Evolutionary conservation across 805 yeast species (phyloP).

Genomic region (Sugiyamaella americana): DNA sequence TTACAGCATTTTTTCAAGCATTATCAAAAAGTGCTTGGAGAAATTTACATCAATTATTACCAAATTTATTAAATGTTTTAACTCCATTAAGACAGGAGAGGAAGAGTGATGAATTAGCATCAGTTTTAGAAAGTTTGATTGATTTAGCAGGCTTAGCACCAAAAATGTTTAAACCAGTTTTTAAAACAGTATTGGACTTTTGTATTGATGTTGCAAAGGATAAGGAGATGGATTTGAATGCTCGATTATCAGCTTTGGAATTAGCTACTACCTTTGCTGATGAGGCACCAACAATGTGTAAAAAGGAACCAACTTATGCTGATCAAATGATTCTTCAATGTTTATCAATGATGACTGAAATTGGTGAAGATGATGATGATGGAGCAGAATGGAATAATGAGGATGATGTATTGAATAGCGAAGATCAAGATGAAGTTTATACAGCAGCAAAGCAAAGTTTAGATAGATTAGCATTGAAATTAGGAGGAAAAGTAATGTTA

Average conservation of each 20-base stretch:
- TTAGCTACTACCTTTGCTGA: slow-evolving; percentile 86
- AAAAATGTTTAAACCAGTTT: slow-evolving; percentile 87
- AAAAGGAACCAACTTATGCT: slow-evolving; percentile 65
- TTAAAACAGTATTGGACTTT: slow-evolving; percentile 79
- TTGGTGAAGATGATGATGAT: slow-evolving; percentile 79
- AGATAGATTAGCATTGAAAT: slow-evolving; percentile 78
- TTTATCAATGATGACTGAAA: slow-evolving; percentile 84
- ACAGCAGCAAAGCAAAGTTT: slow-evolving; percentile 92
- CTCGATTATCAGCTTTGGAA: slow-evolving; percentile 85
- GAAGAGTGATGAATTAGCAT: slow-evolving; percentile 72
- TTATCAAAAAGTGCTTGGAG: slow-evolving; percentile 79
- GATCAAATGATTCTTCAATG: slow-evolving; percentile 65
- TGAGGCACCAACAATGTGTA: slow-evolving; percentile 93
- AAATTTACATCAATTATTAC: slow-evolving; percentile 68
- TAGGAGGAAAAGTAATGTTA: slow-evolving; percentile 79
- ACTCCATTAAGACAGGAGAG: slow-evolving; percentile 78
- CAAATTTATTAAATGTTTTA: slow-evolving; percentile 75
- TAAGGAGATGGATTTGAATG: slow-evolving; percentile 66
- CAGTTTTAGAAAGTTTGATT: slow-evolving; percentile 82
- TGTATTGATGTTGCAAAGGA: slow-evolving; percentile 78
- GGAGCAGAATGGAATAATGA: slow-evolving; percentile 81
- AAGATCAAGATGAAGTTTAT: slow-evolving; percentile 78
- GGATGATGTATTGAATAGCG: slow-evolving; percentile 70
- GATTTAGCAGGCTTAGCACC: slow-evolving; percentile 93
- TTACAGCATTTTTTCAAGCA: slow-evolving; percentile 79